Evolutionary conservation across 2,329 filamentous ascomycete genomes (phyloP).

Genomic region (Penicillium sclerotigenum): DNA sequence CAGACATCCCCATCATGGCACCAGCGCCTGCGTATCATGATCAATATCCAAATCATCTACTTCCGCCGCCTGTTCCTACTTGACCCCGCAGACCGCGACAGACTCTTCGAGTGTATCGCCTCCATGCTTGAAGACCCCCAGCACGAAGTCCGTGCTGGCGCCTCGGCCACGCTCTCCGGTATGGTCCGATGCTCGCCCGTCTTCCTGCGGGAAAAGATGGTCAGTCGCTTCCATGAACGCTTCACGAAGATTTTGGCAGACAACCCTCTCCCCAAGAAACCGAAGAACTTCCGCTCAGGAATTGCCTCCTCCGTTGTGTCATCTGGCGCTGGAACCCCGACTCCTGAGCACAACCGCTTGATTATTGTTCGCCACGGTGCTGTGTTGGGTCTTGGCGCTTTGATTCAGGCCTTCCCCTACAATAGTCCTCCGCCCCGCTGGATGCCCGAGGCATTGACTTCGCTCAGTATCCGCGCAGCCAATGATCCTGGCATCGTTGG

Average conservation of each 20-base stretch:
- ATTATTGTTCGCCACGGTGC: conserved; percentile 83
- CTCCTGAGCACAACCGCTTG: conserved; percentile 63
- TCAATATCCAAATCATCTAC: conserved; percentile 98
- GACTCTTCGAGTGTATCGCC: conserved; percentile 87
- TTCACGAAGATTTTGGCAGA: conserved; percentile 75
- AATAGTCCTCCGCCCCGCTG: conserved; percentile 85
- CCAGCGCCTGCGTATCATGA: conserved; percentile 86
- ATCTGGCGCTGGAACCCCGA: conserved; percentile 48
- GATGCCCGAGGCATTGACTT: conserved; percentile 90
- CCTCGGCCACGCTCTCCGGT: conserved; percentile 87
- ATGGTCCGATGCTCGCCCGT: conserved; percentile 96
- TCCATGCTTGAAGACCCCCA: conserved; percentile 90
- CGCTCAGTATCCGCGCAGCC: conserved; percentile 78
- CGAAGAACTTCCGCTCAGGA: conserved; percentile 37
- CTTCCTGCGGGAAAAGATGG: conserved; percentile 72
- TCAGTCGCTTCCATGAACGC: conserved; percentile 69
- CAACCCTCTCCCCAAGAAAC: conserved; percentile 80
- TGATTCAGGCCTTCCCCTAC: conserved; percentile 96
- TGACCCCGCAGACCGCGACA: conserved; percentile 67
- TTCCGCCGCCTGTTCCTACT: conserved; percentile 94
- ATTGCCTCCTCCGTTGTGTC: conserved; percentile 41
- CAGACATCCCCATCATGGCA: conserved; percentile 86
- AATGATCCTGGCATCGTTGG: conserved; percentile 89
- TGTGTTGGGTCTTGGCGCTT: conserved; percentile 81
- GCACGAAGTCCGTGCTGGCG: conserved; percentile 88